A percentile compares a stretch with the other conserved stretches of the same genome.
phyloP scores from a whole-genome alignment of 768 basidiomycete genomes.

The Suillus sp. region DNA sequence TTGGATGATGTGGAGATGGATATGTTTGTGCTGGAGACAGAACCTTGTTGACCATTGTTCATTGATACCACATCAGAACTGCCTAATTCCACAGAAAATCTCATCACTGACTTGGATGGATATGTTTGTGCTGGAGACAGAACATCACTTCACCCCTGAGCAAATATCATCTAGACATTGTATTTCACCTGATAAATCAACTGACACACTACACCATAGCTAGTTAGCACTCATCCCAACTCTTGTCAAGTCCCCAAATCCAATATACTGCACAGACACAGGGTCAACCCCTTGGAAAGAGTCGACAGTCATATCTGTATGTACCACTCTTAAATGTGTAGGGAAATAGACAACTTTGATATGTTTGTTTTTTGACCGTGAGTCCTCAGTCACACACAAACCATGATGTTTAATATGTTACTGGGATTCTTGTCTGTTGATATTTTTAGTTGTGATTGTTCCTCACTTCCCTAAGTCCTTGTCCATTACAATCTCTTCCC shows the following conservation, averaged over 20 bases:
- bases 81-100: background rate
- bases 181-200: background rate
- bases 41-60: too few relatives aligned
- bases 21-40: background rate
- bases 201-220: background rate
- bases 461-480: slow-evolving; percentile 25
- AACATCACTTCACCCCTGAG: background rate
- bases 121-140: background rate
- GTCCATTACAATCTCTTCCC: slow-evolving; percentile 38
- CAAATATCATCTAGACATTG: background rate
- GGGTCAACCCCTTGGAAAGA: slow-evolving; percentile 5
- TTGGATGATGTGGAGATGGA: too few relatives aligned
- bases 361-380: slow-evolving; percentile 10
- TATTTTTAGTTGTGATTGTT: slow-evolving; percentile 28
- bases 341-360: background rate
- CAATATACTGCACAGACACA: slow-evolving; percentile 5
- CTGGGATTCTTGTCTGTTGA: slow-evolving; percentile 22
- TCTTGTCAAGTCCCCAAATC: background rate
- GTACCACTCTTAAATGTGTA: slow-evolving; percentile 3
- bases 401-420: background rate
- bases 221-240: slow-evolving; percentile 7
- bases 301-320: slow-evolving; percentile 3
- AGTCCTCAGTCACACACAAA: background rate
- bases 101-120: background rate
- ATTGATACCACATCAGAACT: background rate